Percentiles rank a stretch among this genome's conserved stretches.
Conservation (phyloP, 306 rosid genomes). For the Cyclanthera cordifolia region DNA sequence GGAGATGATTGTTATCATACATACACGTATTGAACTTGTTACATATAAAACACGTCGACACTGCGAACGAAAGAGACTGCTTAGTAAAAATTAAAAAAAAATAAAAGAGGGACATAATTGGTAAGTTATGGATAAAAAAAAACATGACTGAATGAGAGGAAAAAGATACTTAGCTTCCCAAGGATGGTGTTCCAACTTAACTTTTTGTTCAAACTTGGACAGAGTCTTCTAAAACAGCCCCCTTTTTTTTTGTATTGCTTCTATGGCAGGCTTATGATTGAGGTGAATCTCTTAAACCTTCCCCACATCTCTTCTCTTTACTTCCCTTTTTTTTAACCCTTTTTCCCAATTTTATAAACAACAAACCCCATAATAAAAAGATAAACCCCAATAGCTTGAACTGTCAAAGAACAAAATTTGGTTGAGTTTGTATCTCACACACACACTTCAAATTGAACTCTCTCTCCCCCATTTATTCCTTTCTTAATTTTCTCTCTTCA, state of each 20-base stretch:
- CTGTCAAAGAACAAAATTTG: neutral
- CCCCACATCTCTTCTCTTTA: neutral
- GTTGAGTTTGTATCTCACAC: neutral
- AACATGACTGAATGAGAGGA: neutral
- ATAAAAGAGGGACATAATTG: neutral
- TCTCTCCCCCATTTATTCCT: neutral
- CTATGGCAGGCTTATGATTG: conserved; percentile 14
- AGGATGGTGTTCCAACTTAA: conserved; percentile 4
- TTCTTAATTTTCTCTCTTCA: neutral
- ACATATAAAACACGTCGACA: neutral
- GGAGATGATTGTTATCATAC: too few relatives aligned
- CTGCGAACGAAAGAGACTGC: neutral
- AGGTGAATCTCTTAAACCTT: conserved; percentile 8
- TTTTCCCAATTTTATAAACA: neutral
- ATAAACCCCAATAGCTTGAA: neutral
- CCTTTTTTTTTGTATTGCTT: conserved; percentile 11
- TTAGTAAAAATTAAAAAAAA: neutral
- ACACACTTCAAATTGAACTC: neutral
- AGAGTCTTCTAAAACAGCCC: conserved; percentile 19
- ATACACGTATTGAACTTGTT: too few relatives aligned
- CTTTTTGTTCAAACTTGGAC: conserved; percentile 17
- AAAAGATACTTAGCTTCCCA: conserved; percentile 15
- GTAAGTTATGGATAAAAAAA: neutral
- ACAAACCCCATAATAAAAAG: neutral
- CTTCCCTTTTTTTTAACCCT: neutral